Evolutionary conservation across 352 stramenopile genomes (phyloP).

Genomic region (Pythium pectinolyticum): DNA sequence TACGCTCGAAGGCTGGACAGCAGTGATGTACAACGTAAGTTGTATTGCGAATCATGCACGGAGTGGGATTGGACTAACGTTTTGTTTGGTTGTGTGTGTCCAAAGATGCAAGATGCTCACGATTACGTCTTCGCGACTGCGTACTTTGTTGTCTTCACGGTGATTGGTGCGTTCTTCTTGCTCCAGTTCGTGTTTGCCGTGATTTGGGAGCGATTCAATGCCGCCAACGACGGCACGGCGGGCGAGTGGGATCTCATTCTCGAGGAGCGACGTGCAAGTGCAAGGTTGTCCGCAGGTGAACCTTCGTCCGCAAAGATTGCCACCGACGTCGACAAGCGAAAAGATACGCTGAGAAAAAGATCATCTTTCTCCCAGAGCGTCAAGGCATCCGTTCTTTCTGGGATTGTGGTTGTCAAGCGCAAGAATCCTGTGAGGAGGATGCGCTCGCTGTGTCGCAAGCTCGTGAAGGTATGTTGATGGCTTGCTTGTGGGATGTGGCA

Average conservation of each 20-base stretch:
- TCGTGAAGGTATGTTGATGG: slow-evolving; percentile 29
- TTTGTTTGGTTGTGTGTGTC: not conserved
- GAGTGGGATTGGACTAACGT: too few relatives aligned
- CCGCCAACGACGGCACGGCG: slow-evolving; percentile 40
- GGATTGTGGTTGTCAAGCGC: slow-evolving; percentile 25
- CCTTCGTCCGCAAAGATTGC: not conserved
- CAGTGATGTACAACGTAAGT: slow-evolving; percentile 85
- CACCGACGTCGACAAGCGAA: not conserved
- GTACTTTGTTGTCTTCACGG: slow-evolving; percentile 81
- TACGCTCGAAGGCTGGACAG: slow-evolving; percentile 88
- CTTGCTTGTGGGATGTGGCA: not conserved
- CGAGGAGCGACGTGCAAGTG: slow-evolving; percentile 28
- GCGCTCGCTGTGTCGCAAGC: slow-evolving; percentile 17
- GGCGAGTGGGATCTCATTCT: slow-evolving; percentile 44
- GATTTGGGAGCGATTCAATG: slow-evolving; percentile 63
- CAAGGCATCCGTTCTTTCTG: slow-evolving; percentile 15
- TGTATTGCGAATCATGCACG: not conserved
- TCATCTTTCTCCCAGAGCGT: slow-evolving; percentile 20
- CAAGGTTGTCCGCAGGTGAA: not conserved
- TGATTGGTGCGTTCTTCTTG: slow-evolving; percentile 82
- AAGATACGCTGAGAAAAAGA: not conserved
- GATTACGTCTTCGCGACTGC: slow-evolving; percentile 42
- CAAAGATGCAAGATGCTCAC: slow-evolving; percentile 32
- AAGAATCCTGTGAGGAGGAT: slow-evolving; percentile 23
- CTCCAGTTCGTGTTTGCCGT: slow-evolving; percentile 85